These are phyloP conservation scores for Ceratobasidium sp. DNA, from an alignment of 1,284 basidiomycete species.

Conservation along the genomic window DNA sequence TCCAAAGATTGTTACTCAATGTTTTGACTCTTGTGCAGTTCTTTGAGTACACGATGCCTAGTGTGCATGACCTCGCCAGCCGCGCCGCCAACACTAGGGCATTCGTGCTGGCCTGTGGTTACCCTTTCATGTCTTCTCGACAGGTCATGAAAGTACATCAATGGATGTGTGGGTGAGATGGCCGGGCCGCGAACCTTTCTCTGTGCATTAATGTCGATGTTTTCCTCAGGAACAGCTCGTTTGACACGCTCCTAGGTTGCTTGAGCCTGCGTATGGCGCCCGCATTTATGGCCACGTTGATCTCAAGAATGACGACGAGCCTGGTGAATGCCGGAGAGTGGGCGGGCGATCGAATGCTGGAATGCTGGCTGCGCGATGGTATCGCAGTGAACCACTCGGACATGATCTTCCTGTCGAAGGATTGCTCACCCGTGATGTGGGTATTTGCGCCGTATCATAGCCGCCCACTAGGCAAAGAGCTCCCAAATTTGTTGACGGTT, in stretches of 20 bases:
- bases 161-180: too few species aligned
- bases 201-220: too few species aligned
- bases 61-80: too few species aligned
- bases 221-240: not conserved
- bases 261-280: conserved; percentile 4
- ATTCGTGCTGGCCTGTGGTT: too few species aligned
- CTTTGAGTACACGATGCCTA: too few species aligned
- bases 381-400: not conserved
- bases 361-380: not conserved
- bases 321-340: not conserved
- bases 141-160: too few species aligned
- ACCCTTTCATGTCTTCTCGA: too few species aligned
- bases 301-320: not conserved
- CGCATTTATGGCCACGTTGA: not conserved
- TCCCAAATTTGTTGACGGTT: not conserved
- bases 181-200: too few species aligned
- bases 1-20: too few species aligned
- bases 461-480: not conserved
- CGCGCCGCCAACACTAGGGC: too few species aligned
- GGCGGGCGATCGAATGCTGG: not conserved
- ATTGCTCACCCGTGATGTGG: not conserved
- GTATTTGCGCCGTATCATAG: conserved; percentile 16
- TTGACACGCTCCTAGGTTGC: not conserved
- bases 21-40: too few species aligned
- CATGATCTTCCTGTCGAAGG: not conserved